Base-by-base conservation (phyloP, 495 filamentous ascomycete genomes). In the Saxophila tyrrhenica region DNA sequence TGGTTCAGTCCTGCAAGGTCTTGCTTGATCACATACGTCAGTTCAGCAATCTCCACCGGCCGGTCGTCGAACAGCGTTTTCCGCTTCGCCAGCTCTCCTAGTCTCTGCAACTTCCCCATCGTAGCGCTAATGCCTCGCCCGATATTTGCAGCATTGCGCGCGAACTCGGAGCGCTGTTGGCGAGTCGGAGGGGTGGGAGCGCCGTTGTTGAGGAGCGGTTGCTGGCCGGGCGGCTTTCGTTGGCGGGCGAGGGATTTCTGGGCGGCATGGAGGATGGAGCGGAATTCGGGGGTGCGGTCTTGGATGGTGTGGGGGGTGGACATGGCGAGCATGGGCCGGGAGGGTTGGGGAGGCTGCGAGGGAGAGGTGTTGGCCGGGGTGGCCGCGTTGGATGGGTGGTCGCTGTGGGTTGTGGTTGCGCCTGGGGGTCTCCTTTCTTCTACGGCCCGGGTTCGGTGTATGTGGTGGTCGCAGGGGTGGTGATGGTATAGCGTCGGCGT, bases 31-130 rank as follows among this genome's bases (percentile, higher is more conserved):
- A 94, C 81, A 62, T 86, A 94, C 10, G 89, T 92, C 68, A 97
- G 80, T 63, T 97, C 89, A 66, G 89, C 89, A 70, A 98, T 96
- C 69, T 98, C 92, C 38, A 95, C 85, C 1, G 92, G 89, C 67
- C 86, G 79, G 72, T 98, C 92, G 67, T 98, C 92, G 65, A 98
- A 97, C 20, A 98, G 80, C 0, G 94, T 94, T 73, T 96, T 94
- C 59, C 94, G 83, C 67, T 91, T 92, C 50, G 92, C 92, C 67
- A 98, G 72, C 67, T 95, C 87, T 46, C 92, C 89, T 58, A 98
- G 72, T 64, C 91, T 84, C 67, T 95, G 85, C 61, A 98, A 70
- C 69, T 97, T 98, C 23, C 83, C 87, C 78, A 94, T 97, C 1
- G 94, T 97, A 38, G 75, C 86, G 29, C 85, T 84, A 51, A 98